Conservation (phyloP, 306 rosid species). For the Casuarina equisetifolia region DNA sequence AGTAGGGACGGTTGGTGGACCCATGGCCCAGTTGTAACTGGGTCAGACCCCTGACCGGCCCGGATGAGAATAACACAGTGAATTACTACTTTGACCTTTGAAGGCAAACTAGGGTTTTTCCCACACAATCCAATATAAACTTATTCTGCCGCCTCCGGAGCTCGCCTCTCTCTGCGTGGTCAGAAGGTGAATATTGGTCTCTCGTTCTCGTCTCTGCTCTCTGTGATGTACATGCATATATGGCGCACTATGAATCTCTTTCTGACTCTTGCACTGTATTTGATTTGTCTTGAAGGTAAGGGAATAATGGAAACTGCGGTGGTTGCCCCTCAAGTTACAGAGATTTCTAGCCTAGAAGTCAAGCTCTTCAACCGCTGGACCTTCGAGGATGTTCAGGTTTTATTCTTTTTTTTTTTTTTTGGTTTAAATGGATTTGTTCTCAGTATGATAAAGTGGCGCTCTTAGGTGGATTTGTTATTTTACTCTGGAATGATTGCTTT, state of each 20-base stretch:
- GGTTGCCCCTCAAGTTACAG: not conserved
- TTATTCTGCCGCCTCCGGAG: not conserved
- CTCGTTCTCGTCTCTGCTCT: not conserved
- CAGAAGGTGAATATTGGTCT: not conserved
- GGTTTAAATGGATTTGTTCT: not conserved
- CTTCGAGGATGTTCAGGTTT: slow-evolving; percentile 32
- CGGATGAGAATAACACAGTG: too few relatives aligned
- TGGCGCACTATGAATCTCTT: not conserved
- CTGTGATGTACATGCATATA: not conserved
- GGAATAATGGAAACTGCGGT: slow-evolving; percentile 20
- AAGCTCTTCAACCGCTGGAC: slow-evolving; percentile 42
- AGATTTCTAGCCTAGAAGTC: slow-evolving; percentile 14
- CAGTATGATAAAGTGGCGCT: not conserved
- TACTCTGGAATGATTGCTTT: not conserved
- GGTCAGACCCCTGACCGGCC: too few relatives aligned
- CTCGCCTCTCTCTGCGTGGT: not conserved
- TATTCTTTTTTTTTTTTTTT: not conserved
- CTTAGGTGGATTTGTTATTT: not conserved
- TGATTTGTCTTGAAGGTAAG: not conserved
- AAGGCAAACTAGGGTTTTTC: too few relatives aligned
- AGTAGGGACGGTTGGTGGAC: too few relatives aligned
- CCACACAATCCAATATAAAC: not conserved
- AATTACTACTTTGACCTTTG: too few relatives aligned
- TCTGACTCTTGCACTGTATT: not conserved
- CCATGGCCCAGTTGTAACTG: too few relatives aligned